These are phyloP conservation scores for Akanthomyces lecanii DNA, from an alignment of 2,329 filamentous ascomycete genomes.

Conservation along the genomic window DNA sequence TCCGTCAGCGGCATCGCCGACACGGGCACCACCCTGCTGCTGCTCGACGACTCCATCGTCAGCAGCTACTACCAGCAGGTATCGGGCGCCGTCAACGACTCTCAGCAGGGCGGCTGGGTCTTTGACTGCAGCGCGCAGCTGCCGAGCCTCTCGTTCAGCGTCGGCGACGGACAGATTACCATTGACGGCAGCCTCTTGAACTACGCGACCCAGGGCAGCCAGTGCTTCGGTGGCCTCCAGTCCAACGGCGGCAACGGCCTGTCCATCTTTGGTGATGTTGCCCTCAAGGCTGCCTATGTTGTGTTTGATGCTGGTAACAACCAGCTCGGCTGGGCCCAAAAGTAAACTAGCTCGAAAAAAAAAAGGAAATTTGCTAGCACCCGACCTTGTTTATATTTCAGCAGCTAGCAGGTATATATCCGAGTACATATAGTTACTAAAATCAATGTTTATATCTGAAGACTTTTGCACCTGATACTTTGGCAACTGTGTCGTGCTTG, in stretches of 20 bases:
- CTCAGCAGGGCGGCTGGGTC: conserved; percentile 38
- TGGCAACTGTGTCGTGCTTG: no score
- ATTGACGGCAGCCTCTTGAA: conserved; percentile 51
- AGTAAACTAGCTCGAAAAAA: not conserved
- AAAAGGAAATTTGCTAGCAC: not conserved
- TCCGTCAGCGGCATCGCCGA: conserved; percentile 46
- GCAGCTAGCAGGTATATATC: not conserved
- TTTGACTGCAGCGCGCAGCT: conserved; percentile 40
- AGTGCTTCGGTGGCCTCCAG: conserved; percentile 67
- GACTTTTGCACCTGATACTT: no score
- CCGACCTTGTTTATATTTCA: not conserved
- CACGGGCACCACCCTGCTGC: conserved; percentile 59
- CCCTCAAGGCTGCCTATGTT: conserved; percentile 58
- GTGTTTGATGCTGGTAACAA: conserved; percentile 54
- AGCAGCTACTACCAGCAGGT: conserved; percentile 53
- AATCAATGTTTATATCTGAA: no score
- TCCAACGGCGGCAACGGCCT: conserved; percentile 39
- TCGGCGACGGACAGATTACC: conserved; percentile 53
- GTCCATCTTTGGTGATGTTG: conserved; percentile 62
- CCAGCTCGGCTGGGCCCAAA: conserved; percentile 35
- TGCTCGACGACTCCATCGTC: conserved; percentile 52
- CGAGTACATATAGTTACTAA: not conserved
- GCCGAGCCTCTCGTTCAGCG: conserved; percentile 48
- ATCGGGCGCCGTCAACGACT: conserved; percentile 34
- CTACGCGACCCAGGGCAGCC: conserved; percentile 46